These are phyloP conservation scores for Thelonectria discophora DNA, from an alignment of 2,329 filamentous ascomycete genomes.

Conservation along the genomic window DNA sequence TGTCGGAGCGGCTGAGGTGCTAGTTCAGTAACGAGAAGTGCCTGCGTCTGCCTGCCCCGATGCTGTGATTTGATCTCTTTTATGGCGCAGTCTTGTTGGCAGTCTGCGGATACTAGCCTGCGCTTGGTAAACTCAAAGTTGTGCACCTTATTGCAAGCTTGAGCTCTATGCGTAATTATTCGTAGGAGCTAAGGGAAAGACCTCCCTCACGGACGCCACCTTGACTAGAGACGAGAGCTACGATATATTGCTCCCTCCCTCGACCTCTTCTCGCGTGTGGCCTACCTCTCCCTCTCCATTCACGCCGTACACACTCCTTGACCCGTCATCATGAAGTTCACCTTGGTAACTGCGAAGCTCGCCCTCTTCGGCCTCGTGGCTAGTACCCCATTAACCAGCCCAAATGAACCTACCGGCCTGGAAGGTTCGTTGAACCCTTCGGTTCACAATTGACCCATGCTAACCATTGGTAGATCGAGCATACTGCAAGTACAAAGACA, in stretches of 20 bases:
- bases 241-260: too few relatives aligned
- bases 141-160: too few relatives aligned
- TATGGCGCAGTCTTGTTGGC: too few relatives aligned
- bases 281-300: background rate
- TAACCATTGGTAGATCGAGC: slow-evolving; percentile 23
- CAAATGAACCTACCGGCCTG: background rate
- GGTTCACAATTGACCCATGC: background rate
- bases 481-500: slow-evolving; percentile 30
- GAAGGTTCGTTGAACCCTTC: background rate
- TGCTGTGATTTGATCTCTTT: too few relatives aligned
- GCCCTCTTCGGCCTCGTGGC: background rate
- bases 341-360: background rate
- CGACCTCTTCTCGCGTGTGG: too few relatives aligned
- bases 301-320: background rate
- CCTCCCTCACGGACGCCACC: too few relatives aligned
- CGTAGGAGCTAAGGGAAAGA: too few relatives aligned
- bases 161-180: too few relatives aligned
- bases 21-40: background rate
- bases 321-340: background rate
- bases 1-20: background rate
- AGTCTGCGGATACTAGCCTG: too few relatives aligned
- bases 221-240: too few relatives aligned
- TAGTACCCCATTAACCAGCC: background rate
- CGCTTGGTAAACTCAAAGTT: too few relatives aligned
- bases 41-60: background rate